These are phyloP conservation scores for Mikania micrantha DNA, from an alignment of 129 eudicot species.

Conservation along the genomic window DNA sequence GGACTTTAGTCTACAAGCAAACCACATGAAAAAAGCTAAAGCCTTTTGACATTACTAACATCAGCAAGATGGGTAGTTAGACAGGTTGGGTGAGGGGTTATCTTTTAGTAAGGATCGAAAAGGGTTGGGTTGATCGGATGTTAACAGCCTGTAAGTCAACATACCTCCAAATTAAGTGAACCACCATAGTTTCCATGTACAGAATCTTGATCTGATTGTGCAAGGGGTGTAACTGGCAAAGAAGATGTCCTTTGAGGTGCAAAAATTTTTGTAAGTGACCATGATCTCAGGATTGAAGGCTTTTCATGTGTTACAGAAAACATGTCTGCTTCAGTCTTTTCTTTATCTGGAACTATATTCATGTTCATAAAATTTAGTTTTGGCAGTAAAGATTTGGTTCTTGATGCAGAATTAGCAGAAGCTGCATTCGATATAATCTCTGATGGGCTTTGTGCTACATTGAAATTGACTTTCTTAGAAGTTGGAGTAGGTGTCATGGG, in stretches of 20 bases:
- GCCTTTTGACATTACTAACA: not conserved
- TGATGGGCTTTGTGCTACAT: conserved; percentile 46
- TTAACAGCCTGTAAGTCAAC: not conserved
- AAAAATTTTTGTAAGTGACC: conserved; percentile 72
- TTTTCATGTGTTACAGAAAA: conserved; percentile 38
- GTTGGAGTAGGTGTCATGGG: conserved; percentile 53
- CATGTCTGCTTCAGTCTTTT: conserved; percentile 32
- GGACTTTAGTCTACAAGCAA: conserved; percentile 42
- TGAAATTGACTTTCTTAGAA: conserved; percentile 72
- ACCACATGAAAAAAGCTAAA: not conserved
- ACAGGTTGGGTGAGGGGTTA: not conserved
- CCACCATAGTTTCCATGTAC: conserved; percentile 28
- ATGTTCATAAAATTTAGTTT: conserved; percentile 43
- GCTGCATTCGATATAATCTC: conserved; percentile 34
- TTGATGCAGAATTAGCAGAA: conserved; percentile 40
- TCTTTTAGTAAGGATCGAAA: not conserved
- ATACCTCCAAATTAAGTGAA: conserved; percentile 31
- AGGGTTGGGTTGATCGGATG: not conserved
- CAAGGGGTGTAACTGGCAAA: conserved; percentile 63
- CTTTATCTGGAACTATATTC: conserved; percentile 39
- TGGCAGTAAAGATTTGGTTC: conserved; percentile 46
- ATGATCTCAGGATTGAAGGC: conserved; percentile 57
- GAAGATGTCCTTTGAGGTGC: conserved; percentile 78
- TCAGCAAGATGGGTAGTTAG: not conserved
- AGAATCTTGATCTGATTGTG: conserved; percentile 50